A percentile compares a stretch with the other conserved stretches of the same genome.
phyloP scores from a whole-genome alignment of 352 stramenopile species.

The Pseudoperonospora humuli region DNA sequence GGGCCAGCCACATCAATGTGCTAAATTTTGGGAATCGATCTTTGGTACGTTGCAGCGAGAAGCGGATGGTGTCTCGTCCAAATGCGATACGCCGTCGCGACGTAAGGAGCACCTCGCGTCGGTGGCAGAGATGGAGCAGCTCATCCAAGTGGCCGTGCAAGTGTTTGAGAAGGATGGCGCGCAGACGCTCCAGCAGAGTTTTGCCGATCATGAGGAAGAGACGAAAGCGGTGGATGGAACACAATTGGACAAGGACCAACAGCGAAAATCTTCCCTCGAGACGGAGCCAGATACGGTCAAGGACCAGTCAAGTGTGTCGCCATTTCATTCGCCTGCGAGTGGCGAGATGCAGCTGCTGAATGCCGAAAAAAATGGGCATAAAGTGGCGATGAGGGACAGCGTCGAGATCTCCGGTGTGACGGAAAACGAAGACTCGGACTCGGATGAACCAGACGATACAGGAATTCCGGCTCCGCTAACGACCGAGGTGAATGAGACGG shows the following conservation, averaged over 20 bases:
- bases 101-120: constrained; percentile 38
- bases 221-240: neutral
- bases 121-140: constrained; percentile 58
- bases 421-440: constrained; percentile 29
- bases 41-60: constrained; percentile 62
- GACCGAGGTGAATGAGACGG: constrained; percentile 33
- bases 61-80: constrained; percentile 35
- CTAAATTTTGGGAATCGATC: constrained; percentile 58
- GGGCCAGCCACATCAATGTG: constrained; percentile 44
- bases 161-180: constrained; percentile 65
- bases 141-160: constrained; percentile 71
- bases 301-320: constrained; percentile 6
- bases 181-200: constrained; percentile 57
- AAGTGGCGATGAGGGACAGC: constrained; percentile 6
- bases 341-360: neutral
- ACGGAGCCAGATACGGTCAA: constrained; percentile 9
- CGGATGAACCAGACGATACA: constrained; percentile 26
- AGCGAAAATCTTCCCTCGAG: constrained; percentile 11
- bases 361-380: neutral
- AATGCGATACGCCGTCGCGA: constrained; percentile 28
- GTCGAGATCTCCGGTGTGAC: constrained; percentile 17
- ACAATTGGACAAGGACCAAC: neutral
- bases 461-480: constrained; percentile 28
- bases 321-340: constrained; percentile 21
- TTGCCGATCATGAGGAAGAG: constrained; percentile 37